A percentile compares a stretch with the other conserved stretches of the same genome.
Conservation (phyloP, 2,329 filamentous ascomycete genomes). For the Cladosporium sp. region DNA sequence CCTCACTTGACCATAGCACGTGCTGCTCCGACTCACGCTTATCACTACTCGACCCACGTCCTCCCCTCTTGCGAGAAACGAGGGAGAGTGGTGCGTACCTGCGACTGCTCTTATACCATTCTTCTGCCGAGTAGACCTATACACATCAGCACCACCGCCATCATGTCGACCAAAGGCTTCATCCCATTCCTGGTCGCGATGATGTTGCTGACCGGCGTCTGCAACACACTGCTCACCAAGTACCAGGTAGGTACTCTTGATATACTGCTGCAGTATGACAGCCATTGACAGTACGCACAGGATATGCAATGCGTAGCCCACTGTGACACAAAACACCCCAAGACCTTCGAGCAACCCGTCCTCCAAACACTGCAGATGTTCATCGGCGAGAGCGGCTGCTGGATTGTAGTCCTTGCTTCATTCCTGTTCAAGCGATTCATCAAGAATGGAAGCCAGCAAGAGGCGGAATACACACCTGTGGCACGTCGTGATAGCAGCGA, state of each 20-base stretch:
- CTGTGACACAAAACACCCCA: constrained; percentile 68
- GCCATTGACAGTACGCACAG: constrained; percentile 40
- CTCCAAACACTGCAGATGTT: constrained; percentile 98
- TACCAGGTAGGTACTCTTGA: constrained; percentile 64
- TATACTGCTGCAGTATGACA: constrained; percentile 8
- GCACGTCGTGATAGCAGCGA: constrained; percentile 26
- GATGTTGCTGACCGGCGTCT: constrained; percentile 95
- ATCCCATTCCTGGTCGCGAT: constrained; percentile 86
- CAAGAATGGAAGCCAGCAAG: constrained; percentile 19
- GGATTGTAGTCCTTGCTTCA: constrained; percentile 76
- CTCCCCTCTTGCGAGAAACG: neutral
- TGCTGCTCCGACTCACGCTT: constrained; percentile 1
- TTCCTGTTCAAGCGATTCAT: constrained; percentile 56
- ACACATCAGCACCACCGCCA: neutral
- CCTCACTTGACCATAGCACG: constrained; percentile 8
- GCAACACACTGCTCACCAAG: constrained; percentile 95
- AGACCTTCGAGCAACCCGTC: constrained; percentile 88
- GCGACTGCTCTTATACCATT: neutral
- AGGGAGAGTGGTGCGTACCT: neutral
- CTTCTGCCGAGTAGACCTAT: neutral
- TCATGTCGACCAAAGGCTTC: constrained; percentile 63
- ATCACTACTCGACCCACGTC: neutral
- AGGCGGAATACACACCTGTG: constrained; percentile 28
- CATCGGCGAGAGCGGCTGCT: constrained; percentile 91
- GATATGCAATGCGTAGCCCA: constrained; percentile 96